Evolutionary conservation across 2,329 filamentous ascomycete species (phyloP), one percentile per base, ranked within the genome.

Genomic region (Seiridium unicorne): DNA sequence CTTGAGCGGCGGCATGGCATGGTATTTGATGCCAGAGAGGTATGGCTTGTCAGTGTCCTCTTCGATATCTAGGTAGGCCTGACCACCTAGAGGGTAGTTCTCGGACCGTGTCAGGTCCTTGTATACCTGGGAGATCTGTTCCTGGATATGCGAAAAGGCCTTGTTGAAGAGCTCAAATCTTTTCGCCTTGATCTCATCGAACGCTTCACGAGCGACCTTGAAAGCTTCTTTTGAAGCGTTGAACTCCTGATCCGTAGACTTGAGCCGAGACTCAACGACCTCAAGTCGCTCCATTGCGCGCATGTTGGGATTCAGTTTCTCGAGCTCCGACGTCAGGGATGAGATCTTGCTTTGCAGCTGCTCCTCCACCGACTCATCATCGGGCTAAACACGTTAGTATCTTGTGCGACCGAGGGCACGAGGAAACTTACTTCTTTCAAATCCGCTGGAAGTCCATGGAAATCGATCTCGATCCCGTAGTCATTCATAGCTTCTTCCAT

Each of bases 1-100:
- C 79, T 99, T 99, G 63, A 97, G 86, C 1, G 95, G 95, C 26
- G 95, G 95, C 93, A 98, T 99, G 63, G 95, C 96, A 73, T 98
- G 93, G 77, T 99, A 99, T 72, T 97, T 97, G 77, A 99, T 93
- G 38, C 95, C 95, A 46, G 91, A 92, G 3, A 97, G 85, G 74
- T 98, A 99, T 0, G 95, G 95, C 70, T 96, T 94, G 64, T 97
- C 93, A n/a, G 89, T 91, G 73, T 99, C 94, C 73, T 97, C 93
- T 73, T 89, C 87, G 61, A 96, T 93, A 71, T 97, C 93, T 53
- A 99, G 87, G 72, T 97, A 97, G 1, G 87, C 86, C 73, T 88
- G 85, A 7, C 95, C 95, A 68, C 95, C 95, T n/a, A 98, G 84
- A 0, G 94, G 93, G 73, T 96, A 97, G n/a, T 91, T 89, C 40